phyloP scores from a whole-genome alignment of 2,329 filamentous ascomycete species.

The Botrytis medusae region DNA sequence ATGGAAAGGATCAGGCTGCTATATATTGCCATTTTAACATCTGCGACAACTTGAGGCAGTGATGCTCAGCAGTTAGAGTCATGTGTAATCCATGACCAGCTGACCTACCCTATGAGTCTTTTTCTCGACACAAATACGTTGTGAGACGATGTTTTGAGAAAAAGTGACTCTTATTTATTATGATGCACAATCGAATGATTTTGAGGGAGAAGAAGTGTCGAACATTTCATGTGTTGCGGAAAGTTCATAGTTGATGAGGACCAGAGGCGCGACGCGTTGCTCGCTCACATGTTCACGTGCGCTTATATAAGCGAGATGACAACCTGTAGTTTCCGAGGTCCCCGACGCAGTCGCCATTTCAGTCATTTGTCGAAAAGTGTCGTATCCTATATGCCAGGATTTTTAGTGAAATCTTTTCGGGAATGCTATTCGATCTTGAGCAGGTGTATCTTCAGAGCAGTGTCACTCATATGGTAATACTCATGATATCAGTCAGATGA shows the following conservation, averaged over 20 bases:
- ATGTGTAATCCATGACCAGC: conserved; percentile 13
- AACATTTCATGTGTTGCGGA: not conserved
- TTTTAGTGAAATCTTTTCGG: not conserved
- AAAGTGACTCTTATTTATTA: conserved; percentile 5
- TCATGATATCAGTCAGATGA: not conserved
- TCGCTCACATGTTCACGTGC: not conserved
- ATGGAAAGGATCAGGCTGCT: not conserved
- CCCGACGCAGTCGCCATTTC: not conserved
- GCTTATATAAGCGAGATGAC: conserved; percentile 1
- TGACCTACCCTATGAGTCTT: conserved; percentile 11
- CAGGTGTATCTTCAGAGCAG: not conserved
- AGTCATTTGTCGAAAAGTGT: not conserved
- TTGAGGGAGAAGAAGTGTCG: not conserved
- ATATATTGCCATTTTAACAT: not conserved
- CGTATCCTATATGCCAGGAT: not conserved
- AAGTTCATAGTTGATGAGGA: not conserved
- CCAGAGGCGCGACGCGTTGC: not conserved
- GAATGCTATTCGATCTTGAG: not conserved
- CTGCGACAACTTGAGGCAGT: conserved; percentile 11
- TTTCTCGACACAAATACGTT: not conserved
- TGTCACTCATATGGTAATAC: not conserved
- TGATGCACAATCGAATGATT: not conserved
- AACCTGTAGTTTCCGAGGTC: not conserved
- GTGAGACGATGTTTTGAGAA: not conserved
- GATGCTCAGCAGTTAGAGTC: conserved; percentile 17